These are phyloP conservation scores for Lentinula boryana DNA, from an alignment of 768 basidiomycete species.

Conservation along the genomic window DNA sequence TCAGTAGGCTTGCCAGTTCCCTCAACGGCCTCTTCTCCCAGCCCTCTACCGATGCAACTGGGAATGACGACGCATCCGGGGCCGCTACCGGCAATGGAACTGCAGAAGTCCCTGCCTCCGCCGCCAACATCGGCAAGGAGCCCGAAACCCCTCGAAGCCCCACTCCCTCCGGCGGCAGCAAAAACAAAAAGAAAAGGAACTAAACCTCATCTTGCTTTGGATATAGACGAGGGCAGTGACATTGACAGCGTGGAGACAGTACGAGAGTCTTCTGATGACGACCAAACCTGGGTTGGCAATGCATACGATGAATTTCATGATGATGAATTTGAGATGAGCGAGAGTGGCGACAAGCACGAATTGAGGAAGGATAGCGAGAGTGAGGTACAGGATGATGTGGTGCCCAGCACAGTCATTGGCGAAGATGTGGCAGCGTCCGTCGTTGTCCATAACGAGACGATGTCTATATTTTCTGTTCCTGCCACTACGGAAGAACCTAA, in stretches of 20 bases:
- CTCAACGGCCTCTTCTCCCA: neutral
- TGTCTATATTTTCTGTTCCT: neutral
- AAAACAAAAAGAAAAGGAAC: neutral
- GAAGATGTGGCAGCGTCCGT: neutral
- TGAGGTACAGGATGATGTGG: neutral
- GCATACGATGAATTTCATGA: neutral
- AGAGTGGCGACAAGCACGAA: neutral
- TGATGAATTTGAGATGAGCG: slow-evolving; percentile 3
- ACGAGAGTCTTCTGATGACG: neutral
- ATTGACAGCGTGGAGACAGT: neutral
- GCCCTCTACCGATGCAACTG: neutral
- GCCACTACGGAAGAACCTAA: too few relatives aligned
- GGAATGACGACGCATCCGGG: neutral
- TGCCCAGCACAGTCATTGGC: too few relatives aligned
- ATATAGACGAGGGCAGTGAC: neutral
- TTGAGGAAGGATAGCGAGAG: neutral
- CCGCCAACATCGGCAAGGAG: neutral
- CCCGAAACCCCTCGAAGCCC: slow-evolving; percentile 2
- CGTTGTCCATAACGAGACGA: neutral
- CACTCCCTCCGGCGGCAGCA: neutral
- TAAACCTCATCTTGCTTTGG: neutral
- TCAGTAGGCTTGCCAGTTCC: neutral
- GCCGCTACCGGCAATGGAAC: neutral
- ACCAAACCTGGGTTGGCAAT: neutral
- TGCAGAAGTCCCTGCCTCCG: neutral